These are phyloP conservation scores for Pyrrhoderma noxium DNA, from an alignment of 1,284 basidiomycete genomes.

Conservation along the genomic window DNA sequence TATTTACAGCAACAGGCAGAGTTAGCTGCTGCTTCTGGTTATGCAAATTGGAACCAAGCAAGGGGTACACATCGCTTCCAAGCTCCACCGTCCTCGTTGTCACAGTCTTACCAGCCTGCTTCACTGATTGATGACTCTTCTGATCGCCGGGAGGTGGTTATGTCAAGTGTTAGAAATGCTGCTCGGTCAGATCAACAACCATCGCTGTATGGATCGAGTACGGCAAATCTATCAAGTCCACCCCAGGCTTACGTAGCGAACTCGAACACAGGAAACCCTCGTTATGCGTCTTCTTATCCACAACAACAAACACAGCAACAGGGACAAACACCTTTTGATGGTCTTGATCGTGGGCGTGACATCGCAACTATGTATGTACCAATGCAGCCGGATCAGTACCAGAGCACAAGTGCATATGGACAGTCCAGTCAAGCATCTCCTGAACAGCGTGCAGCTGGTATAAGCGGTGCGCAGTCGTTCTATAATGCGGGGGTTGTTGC, in stretches of 20 bases:
- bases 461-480: slow-evolving; percentile 53
- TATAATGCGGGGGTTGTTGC: slow-evolving; percentile 58
- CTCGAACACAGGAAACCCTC: slow-evolving; percentile 44
- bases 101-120: slow-evolving; percentile 58
- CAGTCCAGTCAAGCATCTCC: slow-evolving; percentile 30
- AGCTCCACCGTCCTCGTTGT: slow-evolving; percentile 59
- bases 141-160: slow-evolving; percentile 58
- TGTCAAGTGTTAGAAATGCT: slow-evolving; percentile 68
- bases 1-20: slow-evolving; percentile 90
- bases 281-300: slow-evolving; percentile 48
- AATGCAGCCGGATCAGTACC: slow-evolving; percentile 72
- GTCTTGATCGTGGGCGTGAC: slow-evolving; percentile 50
- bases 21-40: slow-evolving; percentile 56
- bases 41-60: slow-evolving; percentile 43
- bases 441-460: slow-evolving; percentile 30
- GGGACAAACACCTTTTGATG: slow-evolving; percentile 42
- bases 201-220: slow-evolving; percentile 38
- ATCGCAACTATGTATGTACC: slow-evolving; percentile 66
- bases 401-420: slow-evolving; percentile 36
- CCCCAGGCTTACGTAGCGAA: slow-evolving; percentile 58
- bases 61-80: slow-evolving; percentile 38
- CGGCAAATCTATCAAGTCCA: slow-evolving; percentile 56
- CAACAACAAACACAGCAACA: slow-evolving; percentile 26
- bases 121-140: slow-evolving; percentile 51
- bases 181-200: slow-evolving; percentile 42